Evolutionary conservation across 2,329 filamentous ascomycete genomes (phyloP).

Genomic region (Cladophialophora chaetospira): DNA sequence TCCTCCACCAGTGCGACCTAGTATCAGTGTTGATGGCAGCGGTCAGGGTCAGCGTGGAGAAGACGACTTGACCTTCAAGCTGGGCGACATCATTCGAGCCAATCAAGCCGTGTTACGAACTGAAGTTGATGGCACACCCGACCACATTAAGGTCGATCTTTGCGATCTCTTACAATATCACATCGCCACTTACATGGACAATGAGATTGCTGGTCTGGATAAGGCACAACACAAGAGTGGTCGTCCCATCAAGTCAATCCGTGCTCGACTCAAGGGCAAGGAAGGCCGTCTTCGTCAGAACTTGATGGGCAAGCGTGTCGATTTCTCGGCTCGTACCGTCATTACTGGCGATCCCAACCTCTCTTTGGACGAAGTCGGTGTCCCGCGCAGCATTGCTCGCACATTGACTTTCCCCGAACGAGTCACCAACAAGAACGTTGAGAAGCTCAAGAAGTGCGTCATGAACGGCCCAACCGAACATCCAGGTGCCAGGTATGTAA

Average conservation of each 20-base stretch:
- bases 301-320: conserved; percentile 99
- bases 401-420: conserved; percentile 96
- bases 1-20: conserved; percentile 91
- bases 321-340: conserved; percentile 98
- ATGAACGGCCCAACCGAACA: conserved; percentile 93
- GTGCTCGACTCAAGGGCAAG: conserved; percentile 97
- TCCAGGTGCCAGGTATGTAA: conserved; percentile 94
- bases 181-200: conserved; percentile 99
- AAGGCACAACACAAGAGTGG: conserved; percentile 96
- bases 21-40: conserved; percentile 95
- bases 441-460: conserved; percentile 84
- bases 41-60: conserved; percentile 91
- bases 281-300: conserved; percentile 97
- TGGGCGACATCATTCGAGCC: conserved; percentile 96
- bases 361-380: conserved; percentile 94
- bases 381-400: conserved; percentile 87
- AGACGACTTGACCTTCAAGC: conserved; percentile 98
- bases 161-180: conserved; percentile 93
- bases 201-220: conserved; percentile 94
- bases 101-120: conserved; percentile 93
- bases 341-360: conserved; percentile 98
- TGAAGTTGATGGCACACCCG: conserved; percentile 85
- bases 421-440: conserved; percentile 96
- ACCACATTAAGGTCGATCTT: conserved; percentile 88
- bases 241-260: conserved; percentile 92